Evolutionary conservation across 805 yeast genomes (phyloP).

Genomic region (Metschnikowia orientalis): DNA sequence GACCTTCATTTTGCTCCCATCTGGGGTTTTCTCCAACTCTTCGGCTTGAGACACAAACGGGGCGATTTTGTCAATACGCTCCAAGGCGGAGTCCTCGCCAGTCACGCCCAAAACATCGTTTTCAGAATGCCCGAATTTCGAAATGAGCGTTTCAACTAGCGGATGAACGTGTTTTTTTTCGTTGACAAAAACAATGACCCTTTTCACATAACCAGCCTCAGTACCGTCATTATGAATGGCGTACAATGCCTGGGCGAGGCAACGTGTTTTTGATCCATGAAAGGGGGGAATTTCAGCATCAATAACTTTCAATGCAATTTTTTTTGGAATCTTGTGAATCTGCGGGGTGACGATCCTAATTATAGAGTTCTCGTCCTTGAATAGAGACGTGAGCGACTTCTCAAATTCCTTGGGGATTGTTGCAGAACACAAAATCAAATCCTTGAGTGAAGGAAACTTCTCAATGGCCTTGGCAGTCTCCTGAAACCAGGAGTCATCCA

Average conservation of each 20-base stretch:
- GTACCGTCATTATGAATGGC: slow-evolving; percentile 82
- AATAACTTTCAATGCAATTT: slow-evolving; percentile 65
- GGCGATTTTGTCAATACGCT: slow-evolving; percentile 52
- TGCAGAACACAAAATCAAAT: slow-evolving; percentile 79
- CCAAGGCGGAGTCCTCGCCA: slow-evolving; percentile 59
- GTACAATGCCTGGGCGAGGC: slow-evolving; percentile 82
- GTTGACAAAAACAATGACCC: slow-evolving; percentile 84
- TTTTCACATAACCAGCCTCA: slow-evolving; percentile 68
- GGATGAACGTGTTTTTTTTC: slow-evolving; percentile 58
- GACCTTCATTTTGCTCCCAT: slow-evolving; percentile 48
- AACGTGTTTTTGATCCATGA: slow-evolving; percentile 76
- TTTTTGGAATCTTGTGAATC: slow-evolving; percentile 77
- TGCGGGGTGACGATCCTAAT: slow-evolving; percentile 71
- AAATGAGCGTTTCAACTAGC: slow-evolving; percentile 50
- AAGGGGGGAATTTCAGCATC: slow-evolving; percentile 78
- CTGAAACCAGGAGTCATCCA: slow-evolving; percentile 74
- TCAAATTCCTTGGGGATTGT: slow-evolving; percentile 81
- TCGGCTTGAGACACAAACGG: slow-evolving; percentile 64
- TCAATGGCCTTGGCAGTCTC: slow-evolving; percentile 57
- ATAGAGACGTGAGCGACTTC: slow-evolving; percentile 51
- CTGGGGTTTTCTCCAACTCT: slow-evolving; percentile 29
- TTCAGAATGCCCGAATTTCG: slow-evolving; percentile 30
- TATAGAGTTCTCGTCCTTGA: slow-evolving; percentile 51
- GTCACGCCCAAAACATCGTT: slow-evolving; percentile 59
- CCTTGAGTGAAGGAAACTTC: slow-evolving; percentile 49